Conservation (phyloP, 805 yeast species). For the Candida anglica region DNA sequence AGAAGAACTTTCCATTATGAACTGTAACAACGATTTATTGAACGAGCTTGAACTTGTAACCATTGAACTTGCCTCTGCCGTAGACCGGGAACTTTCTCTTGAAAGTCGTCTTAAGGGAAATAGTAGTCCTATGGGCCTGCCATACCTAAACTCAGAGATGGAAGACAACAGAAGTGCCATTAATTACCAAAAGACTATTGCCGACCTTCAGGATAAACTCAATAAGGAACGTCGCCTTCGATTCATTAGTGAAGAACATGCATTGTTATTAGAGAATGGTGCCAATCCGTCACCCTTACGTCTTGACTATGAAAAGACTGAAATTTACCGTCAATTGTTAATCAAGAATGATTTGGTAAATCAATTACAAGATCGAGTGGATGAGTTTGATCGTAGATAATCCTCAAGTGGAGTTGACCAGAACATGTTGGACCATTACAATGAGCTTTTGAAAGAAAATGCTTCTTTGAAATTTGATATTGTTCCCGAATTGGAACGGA, state of each 20-base stretch:
- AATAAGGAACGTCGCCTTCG: constrained; percentile 64
- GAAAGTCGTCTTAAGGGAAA: constrained; percentile 41
- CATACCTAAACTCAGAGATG: not conserved
- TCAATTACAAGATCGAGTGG: constrained; percentile 45
- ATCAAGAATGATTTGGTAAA: constrained; percentile 46
- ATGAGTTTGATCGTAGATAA: constrained; percentile 18
- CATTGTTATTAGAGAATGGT: constrained; percentile 52
- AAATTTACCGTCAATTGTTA: constrained; percentile 43
- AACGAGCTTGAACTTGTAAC: constrained; percentile 67
- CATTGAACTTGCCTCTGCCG: constrained; percentile 67
- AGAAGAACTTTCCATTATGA: constrained; percentile 60
- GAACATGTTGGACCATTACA: constrained; percentile 31
- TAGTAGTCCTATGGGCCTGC: not conserved
- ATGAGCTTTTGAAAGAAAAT: constrained; percentile 36
- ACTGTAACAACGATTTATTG: constrained; percentile 54
- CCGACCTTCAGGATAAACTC: constrained; percentile 52
- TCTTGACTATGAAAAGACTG: constrained; percentile 53
- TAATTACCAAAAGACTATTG: constrained; percentile 25
- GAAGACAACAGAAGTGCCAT: not conserved
- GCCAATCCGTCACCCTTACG: constrained; percentile 51
- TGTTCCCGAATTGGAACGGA: constrained; percentile 46
- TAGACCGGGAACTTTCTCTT: constrained; percentile 61
- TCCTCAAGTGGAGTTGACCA: not conserved
- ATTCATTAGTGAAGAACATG: constrained; percentile 68
- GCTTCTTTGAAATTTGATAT: constrained; percentile 37